Evolutionary conservation across 208 protist genomes (phyloP).

Genomic region (Borovskyia barvae): DNA sequence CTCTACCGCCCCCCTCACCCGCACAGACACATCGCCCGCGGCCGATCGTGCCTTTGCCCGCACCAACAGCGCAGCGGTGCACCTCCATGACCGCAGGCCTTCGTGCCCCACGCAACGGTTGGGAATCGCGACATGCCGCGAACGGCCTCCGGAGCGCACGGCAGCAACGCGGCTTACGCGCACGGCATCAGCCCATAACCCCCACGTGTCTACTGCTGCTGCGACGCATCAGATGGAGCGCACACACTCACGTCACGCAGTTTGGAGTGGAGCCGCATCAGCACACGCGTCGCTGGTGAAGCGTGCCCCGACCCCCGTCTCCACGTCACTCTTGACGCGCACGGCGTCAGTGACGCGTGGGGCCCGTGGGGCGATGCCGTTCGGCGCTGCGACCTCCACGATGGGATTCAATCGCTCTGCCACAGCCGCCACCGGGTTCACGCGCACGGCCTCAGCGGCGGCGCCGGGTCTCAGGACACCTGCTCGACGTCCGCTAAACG

Average conservation of each 20-base stretch:
- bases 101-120: slow-evolving; percentile 1
- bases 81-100: slow-evolving; percentile 2
- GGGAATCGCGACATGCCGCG: background rate
- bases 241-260: slow-evolving; percentile 5
- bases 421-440: slow-evolving; percentile 15
- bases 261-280: background rate
- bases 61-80: slow-evolving; percentile 11
- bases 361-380: background rate
- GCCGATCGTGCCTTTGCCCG: slow-evolving; percentile 4
- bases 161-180: slow-evolving; percentile 3
- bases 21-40: slow-evolving; percentile 5
- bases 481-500: background rate
- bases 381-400: slow-evolving; percentile 10
- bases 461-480: background rate
- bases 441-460: background rate
- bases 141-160: slow-evolving; percentile 15
- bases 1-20: slow-evolving; percentile 5
- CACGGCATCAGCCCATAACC: background rate
- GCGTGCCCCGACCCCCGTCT: background rate
- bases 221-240: slow-evolving; percentile 8
- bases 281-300: background rate
- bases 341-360: slow-evolving; percentile 15
- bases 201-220: background rate
- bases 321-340: slow-evolving; percentile 21
- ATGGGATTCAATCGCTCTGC: slow-evolving; percentile 11